Percentiles rank a stretch among this genome's conserved stretches.
Evolutionary conservation across 2,329 filamentous ascomycete genomes (phyloP).

Genomic region (Aspergillus sp.): DNA sequence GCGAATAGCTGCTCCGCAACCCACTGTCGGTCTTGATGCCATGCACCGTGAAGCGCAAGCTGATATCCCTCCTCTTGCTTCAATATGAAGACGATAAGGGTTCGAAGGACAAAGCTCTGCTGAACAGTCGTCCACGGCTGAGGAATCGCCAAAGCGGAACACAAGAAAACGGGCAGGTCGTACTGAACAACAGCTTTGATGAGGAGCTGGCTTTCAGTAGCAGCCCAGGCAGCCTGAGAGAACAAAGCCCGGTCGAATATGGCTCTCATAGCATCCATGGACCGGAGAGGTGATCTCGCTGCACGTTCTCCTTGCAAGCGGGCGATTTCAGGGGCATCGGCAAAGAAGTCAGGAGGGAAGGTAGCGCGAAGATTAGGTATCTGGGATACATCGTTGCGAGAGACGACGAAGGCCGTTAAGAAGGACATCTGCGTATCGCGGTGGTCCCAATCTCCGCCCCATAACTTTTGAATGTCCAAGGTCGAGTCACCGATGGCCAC

Average conservation of each 20-base stretch:
- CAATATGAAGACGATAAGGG: constrained; percentile 71
- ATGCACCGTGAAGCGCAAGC: constrained; percentile 83
- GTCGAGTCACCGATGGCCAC: constrained; percentile 53
- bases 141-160: constrained; percentile 39
- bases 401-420: constrained; percentile 72
- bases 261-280: constrained; percentile 67
- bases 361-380: constrained; percentile 74
- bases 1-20: constrained; percentile 72
- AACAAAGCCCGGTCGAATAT: constrained; percentile 55
- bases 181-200: constrained; percentile 52
- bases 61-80: constrained; percentile 70
- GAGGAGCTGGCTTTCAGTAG: constrained; percentile 47
- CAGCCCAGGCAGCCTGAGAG: constrained; percentile 48
- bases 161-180: constrained; percentile 41
- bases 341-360: constrained; percentile 59
- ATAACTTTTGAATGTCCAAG: constrained; percentile 79
- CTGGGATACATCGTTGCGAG: constrained; percentile 69
- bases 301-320: constrained; percentile 55
- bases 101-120: constrained; percentile 39
- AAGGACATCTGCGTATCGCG: constrained; percentile 89
- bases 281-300: constrained; percentile 77
- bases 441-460: constrained; percentile 82
- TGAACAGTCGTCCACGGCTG: constrained; percentile 42
- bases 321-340: constrained; percentile 50
- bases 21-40: constrained; percentile 84